Conservation (phyloP, 192 early-diverging fungal genomes). For the Lobosporangium transversale region DNA sequence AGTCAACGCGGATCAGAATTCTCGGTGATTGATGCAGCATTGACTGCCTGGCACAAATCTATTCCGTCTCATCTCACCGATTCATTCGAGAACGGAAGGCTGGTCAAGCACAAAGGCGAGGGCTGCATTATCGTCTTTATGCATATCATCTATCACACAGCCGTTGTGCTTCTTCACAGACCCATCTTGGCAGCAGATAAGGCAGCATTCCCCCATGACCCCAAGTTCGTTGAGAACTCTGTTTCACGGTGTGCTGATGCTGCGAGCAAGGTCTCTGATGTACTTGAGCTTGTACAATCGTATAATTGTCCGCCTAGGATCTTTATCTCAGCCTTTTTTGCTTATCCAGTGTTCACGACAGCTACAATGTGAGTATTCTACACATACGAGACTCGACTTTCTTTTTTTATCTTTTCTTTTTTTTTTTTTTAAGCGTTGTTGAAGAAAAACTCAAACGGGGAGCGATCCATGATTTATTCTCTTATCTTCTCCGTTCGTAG, state of each 20-base stretch:
- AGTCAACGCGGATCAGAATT: conserved; percentile 60
- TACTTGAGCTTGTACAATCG: conserved; percentile 47
- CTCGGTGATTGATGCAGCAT: conserved; percentile 42
- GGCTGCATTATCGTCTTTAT: conserved; percentile 51
- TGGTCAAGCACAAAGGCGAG: conserved; percentile 26
- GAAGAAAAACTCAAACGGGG: too few relatives aligned
- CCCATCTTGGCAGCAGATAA: conserved; percentile 52
- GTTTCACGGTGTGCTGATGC: conserved; percentile 50
- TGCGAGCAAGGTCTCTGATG: conserved; percentile 53
- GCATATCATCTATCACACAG: conserved; percentile 59
- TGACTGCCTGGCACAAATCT: conserved; percentile 53
- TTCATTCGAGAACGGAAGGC: conserved; percentile 51
- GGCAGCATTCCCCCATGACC: conserved; percentile 21
- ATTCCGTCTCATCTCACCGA: conserved; percentile 46
- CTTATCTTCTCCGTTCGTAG: conserved; percentile 8
- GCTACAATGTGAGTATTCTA: conserved; percentile 54
- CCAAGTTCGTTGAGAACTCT: conserved; percentile 52
- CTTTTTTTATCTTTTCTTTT: not conserved
- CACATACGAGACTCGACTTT: not conserved
- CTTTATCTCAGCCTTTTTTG: conserved; percentile 56
- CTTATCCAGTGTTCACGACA: conserved; percentile 60
- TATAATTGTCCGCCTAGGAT: conserved; percentile 27
- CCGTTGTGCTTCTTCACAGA: conserved; percentile 60
- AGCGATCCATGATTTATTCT: too few relatives aligned
- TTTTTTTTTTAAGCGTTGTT: too few relatives aligned